Percentiles rank a stretch among this genome's conserved stretches.
These are phyloP conservation scores for Aspergillus cejpii DNA, from an alignment of 2,329 filamentous ascomycete genomes.

Conservation along the genomic window DNA sequence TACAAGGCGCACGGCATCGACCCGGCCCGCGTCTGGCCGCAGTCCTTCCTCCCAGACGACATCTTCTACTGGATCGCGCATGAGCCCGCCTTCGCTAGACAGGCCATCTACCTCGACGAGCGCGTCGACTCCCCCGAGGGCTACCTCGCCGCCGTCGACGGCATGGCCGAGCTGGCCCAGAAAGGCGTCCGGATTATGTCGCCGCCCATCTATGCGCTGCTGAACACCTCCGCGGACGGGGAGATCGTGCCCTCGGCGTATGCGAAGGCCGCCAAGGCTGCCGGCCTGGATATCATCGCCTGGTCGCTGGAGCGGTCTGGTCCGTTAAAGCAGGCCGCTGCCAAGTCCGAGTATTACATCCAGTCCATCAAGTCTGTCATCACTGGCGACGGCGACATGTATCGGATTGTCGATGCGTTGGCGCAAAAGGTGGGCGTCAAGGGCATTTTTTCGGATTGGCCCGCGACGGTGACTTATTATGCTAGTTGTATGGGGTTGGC, in stretches of 20 bases:
- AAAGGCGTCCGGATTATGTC: conserved; percentile 15
- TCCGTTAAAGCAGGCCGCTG: conserved; percentile 14
- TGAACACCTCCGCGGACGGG: conserved; percentile 14
- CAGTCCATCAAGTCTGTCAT: conserved; percentile 9
- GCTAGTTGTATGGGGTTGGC: conserved; percentile 15
- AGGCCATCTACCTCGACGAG: conserved; percentile 17
- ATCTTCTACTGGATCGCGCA: conserved; percentile 17
- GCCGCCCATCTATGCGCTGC: conserved; percentile 14
- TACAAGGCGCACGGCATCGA: conserved; percentile 15
- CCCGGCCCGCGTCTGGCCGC: conserved; percentile 16
- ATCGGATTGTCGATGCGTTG: conserved; percentile 18
- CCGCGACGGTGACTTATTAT: conserved; percentile 18
- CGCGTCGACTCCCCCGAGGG: conserved; percentile 13
- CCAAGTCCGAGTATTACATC: conserved; percentile 11
- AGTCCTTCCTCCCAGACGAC: conserved; percentile 17
- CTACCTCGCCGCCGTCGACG: conserved; percentile 10
- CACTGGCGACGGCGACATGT: conserved; percentile 17
- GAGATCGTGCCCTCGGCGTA: conserved; percentile 16
- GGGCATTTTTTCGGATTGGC: conserved; percentile 18
- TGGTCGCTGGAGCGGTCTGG: conserved; percentile 18
- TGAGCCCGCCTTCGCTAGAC: conserved; percentile 15
- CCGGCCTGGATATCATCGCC: conserved; percentile 14
- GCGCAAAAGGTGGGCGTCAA: conserved; percentile 16
- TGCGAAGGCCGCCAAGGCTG: conserved; percentile 11
- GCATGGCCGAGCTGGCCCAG: conserved; percentile 8